Percentiles rank a stretch among this genome's conserved stretches.
These are phyloP conservation scores for Colletotrichum tofieldiae DNA, from an alignment of 2,329 filamentous ascomycete genomes.

Conservation along the genomic window DNA sequence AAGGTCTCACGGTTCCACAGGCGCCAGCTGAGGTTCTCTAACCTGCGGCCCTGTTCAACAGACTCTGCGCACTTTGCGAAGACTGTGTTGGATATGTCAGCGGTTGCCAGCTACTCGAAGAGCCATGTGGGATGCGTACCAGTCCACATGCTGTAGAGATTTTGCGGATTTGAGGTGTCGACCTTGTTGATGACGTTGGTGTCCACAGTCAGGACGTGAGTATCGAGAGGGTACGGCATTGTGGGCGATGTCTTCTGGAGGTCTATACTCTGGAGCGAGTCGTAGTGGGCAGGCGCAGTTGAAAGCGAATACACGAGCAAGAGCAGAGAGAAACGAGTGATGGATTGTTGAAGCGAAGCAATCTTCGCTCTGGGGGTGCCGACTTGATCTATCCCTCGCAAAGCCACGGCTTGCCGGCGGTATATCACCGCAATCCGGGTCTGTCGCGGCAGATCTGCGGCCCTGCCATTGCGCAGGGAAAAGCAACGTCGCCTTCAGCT, in stretches of 20 bases:
- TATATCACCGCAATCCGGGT: background rate
- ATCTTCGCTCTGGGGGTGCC: background rate
- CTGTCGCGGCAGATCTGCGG: background rate
- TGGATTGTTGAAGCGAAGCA: background rate
- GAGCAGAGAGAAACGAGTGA: background rate
- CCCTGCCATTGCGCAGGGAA: background rate
- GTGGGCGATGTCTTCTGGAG: background rate
- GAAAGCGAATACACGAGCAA: background rate
- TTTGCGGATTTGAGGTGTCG: slow-evolving; percentile 92
- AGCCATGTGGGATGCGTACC: slow-evolving; percentile 64
- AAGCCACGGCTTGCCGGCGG: background rate
- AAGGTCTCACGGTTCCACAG: slow-evolving; percentile 96
- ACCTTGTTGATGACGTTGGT: slow-evolving; percentile 86
- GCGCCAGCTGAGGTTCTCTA: slow-evolving; percentile 97
- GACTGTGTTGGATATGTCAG: slow-evolving; percentile 66
- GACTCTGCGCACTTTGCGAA: slow-evolving; percentile 96
- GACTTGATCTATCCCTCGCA: background rate
- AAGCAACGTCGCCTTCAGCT: background rate
- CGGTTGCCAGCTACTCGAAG: slow-evolving; percentile 44
- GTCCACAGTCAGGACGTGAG: slow-evolving; percentile 91
- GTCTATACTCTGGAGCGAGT: background rate
- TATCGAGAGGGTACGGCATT: slow-evolving; percentile 66
- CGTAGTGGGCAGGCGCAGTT: background rate
- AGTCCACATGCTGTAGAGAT: slow-evolving; percentile 97
- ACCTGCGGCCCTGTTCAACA: slow-evolving; percentile 89